phyloP scores from a whole-genome alignment of 371 early-diverging fungal genomes.

The Mucor lusitanicus region DNA sequence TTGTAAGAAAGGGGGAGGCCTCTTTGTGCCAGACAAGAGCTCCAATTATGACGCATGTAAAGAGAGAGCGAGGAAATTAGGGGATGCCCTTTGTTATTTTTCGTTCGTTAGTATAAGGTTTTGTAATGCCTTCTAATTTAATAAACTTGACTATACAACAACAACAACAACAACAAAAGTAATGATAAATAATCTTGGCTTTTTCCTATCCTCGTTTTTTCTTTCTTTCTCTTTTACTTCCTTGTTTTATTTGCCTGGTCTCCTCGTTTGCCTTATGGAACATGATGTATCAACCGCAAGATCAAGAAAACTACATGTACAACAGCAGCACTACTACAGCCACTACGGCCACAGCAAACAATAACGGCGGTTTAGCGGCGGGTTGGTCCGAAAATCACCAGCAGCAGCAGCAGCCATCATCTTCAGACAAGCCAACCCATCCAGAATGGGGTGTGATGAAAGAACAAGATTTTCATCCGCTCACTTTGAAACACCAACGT shows the following conservation, averaged over 20 bases:
- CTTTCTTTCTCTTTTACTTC: background rate
- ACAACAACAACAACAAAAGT: background rate
- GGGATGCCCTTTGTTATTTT: background rate
- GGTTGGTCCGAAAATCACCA: constrained; percentile 11
- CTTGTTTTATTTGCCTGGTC: background rate
- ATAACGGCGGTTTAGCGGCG: constrained; percentile 10
- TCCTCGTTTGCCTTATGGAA: background rate
- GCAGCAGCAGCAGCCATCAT: background rate
- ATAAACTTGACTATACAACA: background rate
- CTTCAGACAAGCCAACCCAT: constrained; percentile 17
- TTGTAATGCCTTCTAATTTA: background rate
- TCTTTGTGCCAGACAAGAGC: background rate
- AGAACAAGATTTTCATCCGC: constrained; percentile 48
- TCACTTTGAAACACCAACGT: constrained; percentile 46
- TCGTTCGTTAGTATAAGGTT: constrained; percentile 8
- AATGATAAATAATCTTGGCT: background rate
- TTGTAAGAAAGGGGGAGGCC: background rate
- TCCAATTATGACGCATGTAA: background rate
- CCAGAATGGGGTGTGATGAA: constrained; percentile 53
- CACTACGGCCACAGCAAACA: background rate
- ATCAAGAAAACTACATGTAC: constrained; percentile 1
- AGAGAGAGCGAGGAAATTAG: background rate
- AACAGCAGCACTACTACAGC: background rate
- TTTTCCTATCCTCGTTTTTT: background rate
- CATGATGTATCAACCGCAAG: constrained; percentile 4